These are phyloP conservation scores for Metarhizium rileyi DNA, from an alignment of 2,329 filamentous ascomycete genomes.

Conservation along the genomic window DNA sequence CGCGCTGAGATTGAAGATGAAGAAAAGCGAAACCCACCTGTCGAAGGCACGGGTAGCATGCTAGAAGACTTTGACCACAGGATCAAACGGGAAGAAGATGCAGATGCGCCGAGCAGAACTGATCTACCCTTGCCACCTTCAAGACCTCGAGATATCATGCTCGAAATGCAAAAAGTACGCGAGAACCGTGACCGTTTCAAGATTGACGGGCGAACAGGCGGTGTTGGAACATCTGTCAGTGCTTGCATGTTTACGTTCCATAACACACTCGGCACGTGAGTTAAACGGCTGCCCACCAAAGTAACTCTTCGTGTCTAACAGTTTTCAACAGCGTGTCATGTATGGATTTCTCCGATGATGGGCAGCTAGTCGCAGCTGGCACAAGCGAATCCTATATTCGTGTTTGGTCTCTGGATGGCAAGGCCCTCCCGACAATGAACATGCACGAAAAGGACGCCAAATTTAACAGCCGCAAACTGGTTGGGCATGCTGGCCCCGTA, in stretches of 20 bases:
- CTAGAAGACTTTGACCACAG: slow-evolving; percentile 82
- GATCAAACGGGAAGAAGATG: slow-evolving; percentile 81
- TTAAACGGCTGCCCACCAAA: slow-evolving; percentile 2
- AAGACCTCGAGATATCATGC: slow-evolving; percentile 77
- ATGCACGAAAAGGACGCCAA: slow-evolving; percentile 47
- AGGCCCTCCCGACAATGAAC: slow-evolving; percentile 61
- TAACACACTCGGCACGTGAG: slow-evolving; percentile 84
- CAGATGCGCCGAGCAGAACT: slow-evolving; percentile 67
- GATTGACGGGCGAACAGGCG: slow-evolving; percentile 75
- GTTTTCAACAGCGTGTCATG: slow-evolving; percentile 63
- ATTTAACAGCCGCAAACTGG: slow-evolving; percentile 59
- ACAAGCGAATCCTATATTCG: slow-evolving; percentile 93
- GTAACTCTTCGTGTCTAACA: background rate
- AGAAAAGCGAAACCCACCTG: slow-evolving; percentile 66
- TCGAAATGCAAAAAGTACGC: slow-evolving; percentile 89
- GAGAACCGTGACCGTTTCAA: slow-evolving; percentile 88
- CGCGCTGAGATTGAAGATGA: slow-evolving; percentile 79
- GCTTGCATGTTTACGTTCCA: slow-evolving; percentile 98
- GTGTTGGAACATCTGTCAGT: slow-evolving; percentile 72
- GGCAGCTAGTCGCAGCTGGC: slow-evolving; percentile 75
- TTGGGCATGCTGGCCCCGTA: slow-evolving; percentile 84
- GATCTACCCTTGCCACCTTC: slow-evolving; percentile 83
- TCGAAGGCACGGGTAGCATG: slow-evolving; percentile 59
- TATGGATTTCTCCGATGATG: slow-evolving; percentile 90
- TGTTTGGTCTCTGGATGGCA: slow-evolving; percentile 85